Conservation (phyloP, 768 basidiomycete species). For the Sistotremastrum suecicum region DNA sequence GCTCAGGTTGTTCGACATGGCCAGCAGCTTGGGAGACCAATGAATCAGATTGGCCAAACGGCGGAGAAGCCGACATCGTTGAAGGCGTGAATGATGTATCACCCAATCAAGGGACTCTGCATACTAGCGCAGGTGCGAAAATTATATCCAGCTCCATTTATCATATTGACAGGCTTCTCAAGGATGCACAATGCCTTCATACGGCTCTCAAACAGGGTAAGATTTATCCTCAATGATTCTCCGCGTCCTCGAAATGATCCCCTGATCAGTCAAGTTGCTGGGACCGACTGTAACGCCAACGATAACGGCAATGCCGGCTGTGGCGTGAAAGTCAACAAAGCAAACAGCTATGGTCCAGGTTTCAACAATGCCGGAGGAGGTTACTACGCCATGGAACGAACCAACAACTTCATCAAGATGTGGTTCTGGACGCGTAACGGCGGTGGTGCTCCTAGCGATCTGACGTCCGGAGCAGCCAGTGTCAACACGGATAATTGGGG, state of each 20-base stretch:
- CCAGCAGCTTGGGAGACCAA: conserved; percentile 52
- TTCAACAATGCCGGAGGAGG: conserved; percentile 52
- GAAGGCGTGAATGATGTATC: conserved; percentile 43
- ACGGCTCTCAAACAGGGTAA: conserved; percentile 34
- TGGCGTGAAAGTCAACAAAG: conserved; percentile 28
- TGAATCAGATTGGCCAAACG: conserved; percentile 10
- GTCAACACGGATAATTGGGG: conserved; percentile 46
- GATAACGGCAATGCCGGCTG: conserved; percentile 42
- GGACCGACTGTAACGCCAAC: conserved; percentile 34
- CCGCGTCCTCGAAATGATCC: background rate
- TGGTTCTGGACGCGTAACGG: conserved; percentile 56
- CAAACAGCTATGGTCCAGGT: conserved; percentile 37
- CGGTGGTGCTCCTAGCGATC: conserved; percentile 30
- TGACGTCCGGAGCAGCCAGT: conserved; percentile 23
- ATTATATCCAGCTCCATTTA: conserved; percentile 6
- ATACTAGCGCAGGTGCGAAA: conserved; percentile 33
- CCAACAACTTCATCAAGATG: conserved; percentile 40
- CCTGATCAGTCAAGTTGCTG: background rate
- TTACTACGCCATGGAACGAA: conserved; percentile 55
- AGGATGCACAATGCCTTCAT: conserved; percentile 42
- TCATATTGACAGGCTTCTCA: conserved; percentile 3
- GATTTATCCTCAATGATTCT: background rate
- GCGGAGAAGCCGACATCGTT: conserved; percentile 40
- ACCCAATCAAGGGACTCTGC: conserved; percentile 39
- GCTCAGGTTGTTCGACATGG: conserved; percentile 29